Percentiles rank a stretch among this genome's conserved stretches.
These are phyloP conservation scores for Lycium ferocissimum DNA, from an alignment of 257 asterid genomes.

Conservation along the genomic window DNA sequence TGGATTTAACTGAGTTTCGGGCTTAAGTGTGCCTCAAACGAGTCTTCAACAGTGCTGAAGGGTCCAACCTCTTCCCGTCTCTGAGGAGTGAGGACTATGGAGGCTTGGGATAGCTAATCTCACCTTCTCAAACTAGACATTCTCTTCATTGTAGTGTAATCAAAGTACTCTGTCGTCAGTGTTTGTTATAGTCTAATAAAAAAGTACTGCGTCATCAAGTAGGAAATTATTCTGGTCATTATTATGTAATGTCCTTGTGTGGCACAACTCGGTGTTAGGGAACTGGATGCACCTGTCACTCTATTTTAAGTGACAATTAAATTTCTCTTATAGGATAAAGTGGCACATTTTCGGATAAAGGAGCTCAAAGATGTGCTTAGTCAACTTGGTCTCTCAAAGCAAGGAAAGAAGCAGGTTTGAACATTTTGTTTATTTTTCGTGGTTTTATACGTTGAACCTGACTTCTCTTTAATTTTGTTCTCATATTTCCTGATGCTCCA, in stretches of 20 bases:
- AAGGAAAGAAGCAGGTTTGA: conserved; percentile 98
- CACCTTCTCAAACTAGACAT: neutral
- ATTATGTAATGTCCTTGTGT: neutral
- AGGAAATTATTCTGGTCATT: neutral
- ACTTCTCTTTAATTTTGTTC: neutral
- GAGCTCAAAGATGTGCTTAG: conserved; percentile 95
- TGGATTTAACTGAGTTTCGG: neutral
- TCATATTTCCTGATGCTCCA: conserved; percentile 21
- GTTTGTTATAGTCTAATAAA: conserved; percentile 18
- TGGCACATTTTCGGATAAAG: conserved; percentile 85
- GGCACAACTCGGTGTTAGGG: neutral
- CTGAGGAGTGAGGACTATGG: neutral
- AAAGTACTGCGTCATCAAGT: neutral
- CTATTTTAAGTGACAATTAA: neutral
- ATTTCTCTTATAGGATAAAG: conserved; percentile 69
- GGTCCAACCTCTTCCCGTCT: neutral
- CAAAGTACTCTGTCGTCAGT: neutral
- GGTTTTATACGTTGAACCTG: conserved; percentile 6
- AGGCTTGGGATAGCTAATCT: conserved; percentile 8
- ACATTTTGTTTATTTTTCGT: conserved; percentile 4
- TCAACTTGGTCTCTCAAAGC: conserved; percentile 87
- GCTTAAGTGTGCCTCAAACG: conserved; percentile 1
- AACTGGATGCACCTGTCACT: conserved; percentile 6
- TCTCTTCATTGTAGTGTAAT: neutral
- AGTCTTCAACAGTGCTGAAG: neutral